A percentile compares a stretch with the other conserved stretches of the same genome.
phyloP scores from a whole-genome alignment of 2,329 filamentous ascomycete species.

The Rosellinia necatrix region DNA sequence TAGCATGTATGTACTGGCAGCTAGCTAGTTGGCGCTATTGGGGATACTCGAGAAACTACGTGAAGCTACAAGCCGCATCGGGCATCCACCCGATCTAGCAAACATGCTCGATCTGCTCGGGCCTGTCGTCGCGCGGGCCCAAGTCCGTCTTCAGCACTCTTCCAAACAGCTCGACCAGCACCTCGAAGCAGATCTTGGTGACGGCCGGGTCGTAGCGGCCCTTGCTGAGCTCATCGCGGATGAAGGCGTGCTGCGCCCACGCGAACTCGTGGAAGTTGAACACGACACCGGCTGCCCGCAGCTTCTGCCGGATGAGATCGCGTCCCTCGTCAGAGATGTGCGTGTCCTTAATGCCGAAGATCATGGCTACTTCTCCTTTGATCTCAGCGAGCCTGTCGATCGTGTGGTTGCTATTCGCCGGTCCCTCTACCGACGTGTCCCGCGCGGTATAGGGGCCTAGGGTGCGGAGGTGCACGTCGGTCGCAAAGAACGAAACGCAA shows the following conservation, averaged over 20 bases:
- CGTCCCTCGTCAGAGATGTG: slow-evolving; percentile 84
- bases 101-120: slow-evolving; percentile 70
- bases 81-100: slow-evolving; percentile 53
- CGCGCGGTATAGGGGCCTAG: slow-evolving; percentile 65
- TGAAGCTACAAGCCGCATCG: background rate
- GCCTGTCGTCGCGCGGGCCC: slow-evolving; percentile 66
- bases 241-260: slow-evolving; percentile 96
- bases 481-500: slow-evolving; percentile 87
- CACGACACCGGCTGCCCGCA: slow-evolving; percentile 74
- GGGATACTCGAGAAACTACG: background rate
- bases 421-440: slow-evolving; percentile 50
- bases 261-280: slow-evolving; percentile 88
- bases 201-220: slow-evolving; percentile 91
- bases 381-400: slow-evolving; percentile 65
- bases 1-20: no score
- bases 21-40: no score
- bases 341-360: slow-evolving; percentile 89
- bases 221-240: slow-evolving; percentile 89
- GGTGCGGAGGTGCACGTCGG: slow-evolving; percentile 81
- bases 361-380: slow-evolving; percentile 81
- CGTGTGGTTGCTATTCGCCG: slow-evolving; percentile 53
- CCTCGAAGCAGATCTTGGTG: slow-evolving; percentile 86
- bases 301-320: slow-evolving; percentile 80
- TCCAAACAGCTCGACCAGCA: slow-evolving; percentile 84
- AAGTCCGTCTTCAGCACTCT: slow-evolving; percentile 78